These are phyloP conservation scores for Nasturtium officinale DNA, from an alignment of 345 rosid species.

Conservation along the genomic window DNA sequence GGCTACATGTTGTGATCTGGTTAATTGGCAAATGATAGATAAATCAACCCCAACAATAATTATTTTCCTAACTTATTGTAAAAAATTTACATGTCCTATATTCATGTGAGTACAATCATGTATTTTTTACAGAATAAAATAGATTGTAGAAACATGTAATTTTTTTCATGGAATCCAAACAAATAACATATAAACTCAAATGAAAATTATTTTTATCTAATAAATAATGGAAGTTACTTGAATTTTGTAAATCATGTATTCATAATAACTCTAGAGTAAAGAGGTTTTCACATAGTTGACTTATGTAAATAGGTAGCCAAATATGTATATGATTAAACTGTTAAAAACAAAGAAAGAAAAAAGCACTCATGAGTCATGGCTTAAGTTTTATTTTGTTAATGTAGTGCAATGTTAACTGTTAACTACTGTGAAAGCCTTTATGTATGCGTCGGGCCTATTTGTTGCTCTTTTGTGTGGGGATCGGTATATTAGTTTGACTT, in stretches of 20 bases:
- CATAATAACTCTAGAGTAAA: not conserved
- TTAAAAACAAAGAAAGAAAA: not conserved
- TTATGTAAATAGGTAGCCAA: not conserved
- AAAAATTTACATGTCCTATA: not conserved
- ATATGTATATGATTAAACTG: not conserved
- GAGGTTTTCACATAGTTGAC: not conserved
- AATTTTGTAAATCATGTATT: not conserved
- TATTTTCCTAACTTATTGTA: not conserved
- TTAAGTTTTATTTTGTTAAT: not conserved
- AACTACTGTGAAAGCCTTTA: not conserved
- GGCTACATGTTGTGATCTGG: not conserved
- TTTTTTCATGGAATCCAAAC: not conserved
- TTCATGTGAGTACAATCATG: too few species aligned
- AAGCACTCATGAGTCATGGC: constrained; percentile 9
- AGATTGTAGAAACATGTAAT: not conserved
- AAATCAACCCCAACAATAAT: not conserved
- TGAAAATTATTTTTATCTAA: not conserved
- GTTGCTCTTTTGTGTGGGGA: constrained; percentile 12
- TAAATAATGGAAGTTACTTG: not conserved
- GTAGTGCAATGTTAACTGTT: not conserved
- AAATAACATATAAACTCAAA: not conserved
- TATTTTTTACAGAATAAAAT: too few species aligned
- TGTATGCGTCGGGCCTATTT: not conserved
- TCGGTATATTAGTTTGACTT: constrained; percentile 27
- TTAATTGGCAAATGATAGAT: not conserved